Percentiles rank a stretch among this genome's conserved stretches.
Evolutionary conservation across 2,329 filamentous ascomycete species (phyloP).

Genomic region (Dichotomopilus funicola): DNA sequence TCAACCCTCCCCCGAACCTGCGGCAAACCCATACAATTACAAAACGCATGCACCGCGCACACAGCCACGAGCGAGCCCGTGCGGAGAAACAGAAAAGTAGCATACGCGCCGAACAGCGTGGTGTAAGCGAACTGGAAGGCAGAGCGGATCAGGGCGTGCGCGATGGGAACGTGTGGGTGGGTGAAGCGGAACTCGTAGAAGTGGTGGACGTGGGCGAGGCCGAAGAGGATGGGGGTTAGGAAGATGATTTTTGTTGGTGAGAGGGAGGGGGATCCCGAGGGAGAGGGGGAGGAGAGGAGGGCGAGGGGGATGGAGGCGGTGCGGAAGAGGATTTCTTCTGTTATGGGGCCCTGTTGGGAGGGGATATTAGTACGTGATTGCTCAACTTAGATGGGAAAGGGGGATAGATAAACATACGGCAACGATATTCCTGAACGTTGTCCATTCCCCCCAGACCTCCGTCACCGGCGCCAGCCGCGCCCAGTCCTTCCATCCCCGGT

Average conservation of each 20-base stretch:
- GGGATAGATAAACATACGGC: constrained; percentile 50
- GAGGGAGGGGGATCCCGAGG: too few relatives aligned
- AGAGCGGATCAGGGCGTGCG: constrained; percentile 61
- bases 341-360: constrained; percentile 63
- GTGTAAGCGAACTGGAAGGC: constrained; percentile 85
- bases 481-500: constrained; percentile 64
- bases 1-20: constrained; percentile 75
- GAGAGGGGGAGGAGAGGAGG: constrained; percentile 57
- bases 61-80: constrained; percentile 75
- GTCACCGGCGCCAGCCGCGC: constrained; percentile 47
- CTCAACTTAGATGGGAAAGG: not conserved
- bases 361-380: not conserved
- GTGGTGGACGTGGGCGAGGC: constrained; percentile 89
- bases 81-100: constrained; percentile 79
- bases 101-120: constrained; percentile 87
- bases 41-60: constrained; percentile 76
- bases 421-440: constrained; percentile 78
- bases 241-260: constrained; percentile 60
- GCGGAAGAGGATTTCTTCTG: constrained; percentile 91
- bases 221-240: constrained; percentile 81
- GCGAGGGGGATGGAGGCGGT: constrained; percentile 79
- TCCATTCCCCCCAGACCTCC: constrained; percentile 65
- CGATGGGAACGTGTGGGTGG: constrained; percentile 61
- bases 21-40: constrained; percentile 87
- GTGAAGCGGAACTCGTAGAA: constrained; percentile 89